Percentiles rank a stretch among this genome's conserved stretches.
Evolutionary conservation across 805 yeast species (phyloP).

Genomic region (Soucietia sequanensis): DNA sequence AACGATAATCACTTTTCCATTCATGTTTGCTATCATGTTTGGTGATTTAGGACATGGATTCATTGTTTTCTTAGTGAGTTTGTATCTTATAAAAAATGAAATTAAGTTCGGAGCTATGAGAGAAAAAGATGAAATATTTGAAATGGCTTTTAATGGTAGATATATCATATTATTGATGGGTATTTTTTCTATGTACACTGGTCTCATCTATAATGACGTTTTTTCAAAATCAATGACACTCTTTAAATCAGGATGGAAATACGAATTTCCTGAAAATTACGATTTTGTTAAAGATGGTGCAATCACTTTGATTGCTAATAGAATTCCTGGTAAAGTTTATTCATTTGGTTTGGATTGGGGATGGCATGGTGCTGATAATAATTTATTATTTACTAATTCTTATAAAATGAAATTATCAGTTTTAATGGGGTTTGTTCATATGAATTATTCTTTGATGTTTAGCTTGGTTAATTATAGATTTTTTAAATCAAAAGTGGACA

Average conservation of each 20-base stretch:
- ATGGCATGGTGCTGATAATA: conserved; percentile 98
- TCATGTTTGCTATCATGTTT: conserved; percentile 98
- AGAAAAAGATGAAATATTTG: conserved; percentile 84
- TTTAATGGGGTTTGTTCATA: conserved; percentile 90
- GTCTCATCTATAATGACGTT: conserved; percentile 88
- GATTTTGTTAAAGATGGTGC: conserved; percentile 29
- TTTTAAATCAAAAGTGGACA: conserved; percentile 72
- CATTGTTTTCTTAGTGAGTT: conserved; percentile 72
- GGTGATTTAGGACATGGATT: conserved; percentile 98
- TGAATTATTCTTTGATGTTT: conserved; percentile 85
- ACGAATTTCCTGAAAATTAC: conserved; percentile 66
- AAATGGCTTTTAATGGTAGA: conserved; percentile 94
- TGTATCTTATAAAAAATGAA: conserved; percentile 71
- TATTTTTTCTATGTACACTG: conserved; percentile 90
- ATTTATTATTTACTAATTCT: conserved; percentile 85
- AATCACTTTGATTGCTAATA: conserved; percentile 46
- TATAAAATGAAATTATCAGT: conserved; percentile 97
- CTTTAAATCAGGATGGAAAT: conserved; percentile 88
- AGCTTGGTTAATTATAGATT: conserved; percentile 76
- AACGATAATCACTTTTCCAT: conserved; percentile 93
- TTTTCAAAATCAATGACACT: conserved; percentile 89
- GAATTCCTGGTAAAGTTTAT: conserved; percentile 51
- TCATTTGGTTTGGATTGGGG: conserved; percentile 86
- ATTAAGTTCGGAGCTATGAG: conserved; percentile 62
- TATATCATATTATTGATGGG: conserved; percentile 94